Conservation (phyloP, 306 rosid genomes). For the Prunus mume region DNA sequence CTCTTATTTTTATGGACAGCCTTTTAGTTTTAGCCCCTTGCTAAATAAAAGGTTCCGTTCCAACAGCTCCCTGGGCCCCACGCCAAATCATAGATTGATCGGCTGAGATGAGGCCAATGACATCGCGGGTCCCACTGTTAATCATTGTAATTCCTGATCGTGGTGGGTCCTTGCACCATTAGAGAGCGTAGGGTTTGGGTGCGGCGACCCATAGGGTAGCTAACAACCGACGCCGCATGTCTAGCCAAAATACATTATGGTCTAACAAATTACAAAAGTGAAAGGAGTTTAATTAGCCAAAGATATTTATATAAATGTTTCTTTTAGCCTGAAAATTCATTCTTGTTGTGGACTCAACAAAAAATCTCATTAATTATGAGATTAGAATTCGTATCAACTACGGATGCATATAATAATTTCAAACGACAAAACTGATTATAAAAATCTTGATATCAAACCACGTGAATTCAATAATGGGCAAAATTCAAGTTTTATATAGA, state of each 20-base stretch:
- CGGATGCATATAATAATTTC: too few relatives aligned
- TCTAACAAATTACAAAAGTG: background rate
- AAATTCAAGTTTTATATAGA: background rate
- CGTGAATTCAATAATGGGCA: background rate
- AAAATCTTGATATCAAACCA: background rate
- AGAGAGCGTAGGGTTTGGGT: background rate
- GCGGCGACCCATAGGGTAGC: background rate
- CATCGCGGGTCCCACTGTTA: background rate
- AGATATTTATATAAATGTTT: too few relatives aligned
- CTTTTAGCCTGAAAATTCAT: too few relatives aligned
- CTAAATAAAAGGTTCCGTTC: background rate
- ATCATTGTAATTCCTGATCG: constrained; percentile 10
- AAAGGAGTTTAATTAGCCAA: background rate
- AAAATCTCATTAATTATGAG: too few relatives aligned
- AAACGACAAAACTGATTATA: too few relatives aligned
- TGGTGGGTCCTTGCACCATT: background rate
- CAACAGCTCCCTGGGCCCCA: constrained; percentile 10
- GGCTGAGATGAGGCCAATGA: constrained; percentile 20
- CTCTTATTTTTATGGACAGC: background rate
- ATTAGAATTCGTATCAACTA: too few relatives aligned
- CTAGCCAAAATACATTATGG: background rate
- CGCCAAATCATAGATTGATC: background rate
- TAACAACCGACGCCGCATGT: background rate
- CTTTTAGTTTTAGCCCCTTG: background rate
- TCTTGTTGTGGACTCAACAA: too few relatives aligned